Evolutionary conservation across 225 moss, liverwort and hornwort species (phyloP).

Genomic region (Anthoceros angustus): DNA sequence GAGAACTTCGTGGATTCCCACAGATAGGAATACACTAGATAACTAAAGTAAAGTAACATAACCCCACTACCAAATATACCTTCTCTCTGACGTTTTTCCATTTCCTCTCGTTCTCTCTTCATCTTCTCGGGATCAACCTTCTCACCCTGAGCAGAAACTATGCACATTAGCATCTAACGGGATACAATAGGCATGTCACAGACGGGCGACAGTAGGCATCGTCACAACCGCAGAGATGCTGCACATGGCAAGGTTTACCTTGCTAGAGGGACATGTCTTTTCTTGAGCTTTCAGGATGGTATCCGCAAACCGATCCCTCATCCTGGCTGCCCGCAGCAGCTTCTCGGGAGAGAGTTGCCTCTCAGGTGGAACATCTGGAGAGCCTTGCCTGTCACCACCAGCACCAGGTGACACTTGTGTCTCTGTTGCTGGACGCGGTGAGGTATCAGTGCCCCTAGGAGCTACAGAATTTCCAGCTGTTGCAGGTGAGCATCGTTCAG

Average conservation of each 20-base stretch:
- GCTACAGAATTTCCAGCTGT: neutral
- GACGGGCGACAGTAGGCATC: neutral
- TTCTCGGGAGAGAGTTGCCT: constrained; percentile 90
- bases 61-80: constrained; percentile 18
- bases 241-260: constrained; percentile 33
- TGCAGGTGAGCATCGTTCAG: neutral
- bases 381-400: neutral
- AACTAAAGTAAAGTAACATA: neutral
- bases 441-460: constrained; percentile 4
- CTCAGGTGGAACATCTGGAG: constrained; percentile 15
- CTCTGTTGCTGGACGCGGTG: constrained; percentile 18
- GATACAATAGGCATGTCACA: too few species aligned
- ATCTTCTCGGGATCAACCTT: constrained; percentile 74
- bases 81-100: constrained; percentile 71
- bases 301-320: constrained; percentile 95
- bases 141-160: constrained; percentile 38
- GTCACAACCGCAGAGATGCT: neutral
- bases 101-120: constrained; percentile 60
- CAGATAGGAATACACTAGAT: neutral
- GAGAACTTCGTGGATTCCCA: neutral
- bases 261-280: constrained; percentile 71
- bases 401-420: constrained; percentile 20
- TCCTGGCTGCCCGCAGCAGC: constrained; percentile 61
- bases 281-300: constrained; percentile 82
- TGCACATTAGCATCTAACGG: neutral